Base-by-base conservation (phyloP, 108 stramenopile species). In the Skeletonema tropicum region DNA sequence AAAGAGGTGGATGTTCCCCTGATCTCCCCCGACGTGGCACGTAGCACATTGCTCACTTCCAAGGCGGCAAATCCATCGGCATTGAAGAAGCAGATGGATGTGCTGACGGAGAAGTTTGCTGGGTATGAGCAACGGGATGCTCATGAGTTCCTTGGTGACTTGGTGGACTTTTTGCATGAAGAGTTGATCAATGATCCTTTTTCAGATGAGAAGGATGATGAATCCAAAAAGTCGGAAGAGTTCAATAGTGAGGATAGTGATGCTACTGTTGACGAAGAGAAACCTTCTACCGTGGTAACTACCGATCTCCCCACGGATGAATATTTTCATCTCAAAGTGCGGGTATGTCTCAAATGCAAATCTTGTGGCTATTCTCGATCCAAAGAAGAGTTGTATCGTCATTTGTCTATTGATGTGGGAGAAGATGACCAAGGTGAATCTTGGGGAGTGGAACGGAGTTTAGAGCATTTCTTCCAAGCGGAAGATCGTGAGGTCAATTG, bases 401-500 rank as follows among this genome's bases (percentile, higher is more conserved):
- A 91, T 77, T 75, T 94, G 6, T 89, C 89, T 10, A 25, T 94
- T 0, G 91, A 90, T 55, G 85, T 91, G 41, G 83, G 69, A 14
- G 66, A 83, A 60, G 76, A 82, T 60, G 19, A 72, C 2, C 52
- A 82, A 3, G 36, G 32, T 31, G 78, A 79, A 33, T n/a, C 36
- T 30, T 83, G 82, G 84, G 75, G 60, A 15, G 84, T 94, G 10
- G 68, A 89, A n/a, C 57, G 71, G 33, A 81, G 88, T 48, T 78
- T 94, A 19, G 62, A 75, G 36, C 79, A 77, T 15, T 92, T 89
- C 66, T 97, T 97, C 65, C 69, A 71, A 7, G 83, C 93, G 2
- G 92, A 94, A 67, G 86, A 83, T 45, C 81, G 87, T 9, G 90
- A 94, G n/a, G 57, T 94, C 70, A 86, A 91, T 32, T 97, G 96